Conservation (phyloP, 176 grass and related monocot species). For the Oryza nivara region DNA sequence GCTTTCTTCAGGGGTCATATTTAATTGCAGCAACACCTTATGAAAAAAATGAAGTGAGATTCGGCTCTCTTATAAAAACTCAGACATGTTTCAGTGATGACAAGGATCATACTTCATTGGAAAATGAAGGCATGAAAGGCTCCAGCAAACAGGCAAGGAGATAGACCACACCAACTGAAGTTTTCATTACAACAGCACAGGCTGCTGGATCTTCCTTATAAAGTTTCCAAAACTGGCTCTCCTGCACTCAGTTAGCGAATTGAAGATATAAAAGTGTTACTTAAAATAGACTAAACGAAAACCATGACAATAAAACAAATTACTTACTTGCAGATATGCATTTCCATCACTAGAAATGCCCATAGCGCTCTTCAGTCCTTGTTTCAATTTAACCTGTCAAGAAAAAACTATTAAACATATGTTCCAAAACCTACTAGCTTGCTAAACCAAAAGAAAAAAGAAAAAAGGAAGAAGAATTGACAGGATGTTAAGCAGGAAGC, state of each 20-base stretch:
- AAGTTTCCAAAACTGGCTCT: slow-evolving; percentile 95
- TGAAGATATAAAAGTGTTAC: slow-evolving; percentile 1
- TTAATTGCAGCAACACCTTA: slow-evolving; percentile 71
- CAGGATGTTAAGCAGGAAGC: slow-evolving; percentile 3
- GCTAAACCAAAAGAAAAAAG: slow-evolving; percentile 2
- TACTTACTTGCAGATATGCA: slow-evolving; percentile 80
- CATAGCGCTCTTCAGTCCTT: slow-evolving; percentile 84
- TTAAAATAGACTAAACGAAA: neutral
- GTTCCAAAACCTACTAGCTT: slow-evolving; percentile 23
- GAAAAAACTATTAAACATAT: slow-evolving; percentile 7
- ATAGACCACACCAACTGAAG: slow-evolving; percentile 88
- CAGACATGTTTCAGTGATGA: slow-evolving; percentile 7
- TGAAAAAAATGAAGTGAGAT: slow-evolving; percentile 9
- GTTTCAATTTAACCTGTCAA: slow-evolving; percentile 90
- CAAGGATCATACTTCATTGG: slow-evolving; percentile 55
- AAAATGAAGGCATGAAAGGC: slow-evolving; percentile 90
- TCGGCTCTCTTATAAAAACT: neutral
- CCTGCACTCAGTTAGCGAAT: slow-evolving; percentile 51
- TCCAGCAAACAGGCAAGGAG: slow-evolving; percentile 89
- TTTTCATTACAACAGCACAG: slow-evolving; percentile 94
- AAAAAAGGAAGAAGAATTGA: too few relatives aligned
- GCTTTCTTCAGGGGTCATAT: slow-evolving; percentile 52
- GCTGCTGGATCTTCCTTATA: slow-evolving; percentile 73
- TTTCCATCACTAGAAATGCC: slow-evolving; percentile 91
- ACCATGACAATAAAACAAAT: neutral